Evolutionary conservation across 2,329 filamentous ascomycete species (phyloP).

Genomic region (Cladophialophora bantiana): DNA sequence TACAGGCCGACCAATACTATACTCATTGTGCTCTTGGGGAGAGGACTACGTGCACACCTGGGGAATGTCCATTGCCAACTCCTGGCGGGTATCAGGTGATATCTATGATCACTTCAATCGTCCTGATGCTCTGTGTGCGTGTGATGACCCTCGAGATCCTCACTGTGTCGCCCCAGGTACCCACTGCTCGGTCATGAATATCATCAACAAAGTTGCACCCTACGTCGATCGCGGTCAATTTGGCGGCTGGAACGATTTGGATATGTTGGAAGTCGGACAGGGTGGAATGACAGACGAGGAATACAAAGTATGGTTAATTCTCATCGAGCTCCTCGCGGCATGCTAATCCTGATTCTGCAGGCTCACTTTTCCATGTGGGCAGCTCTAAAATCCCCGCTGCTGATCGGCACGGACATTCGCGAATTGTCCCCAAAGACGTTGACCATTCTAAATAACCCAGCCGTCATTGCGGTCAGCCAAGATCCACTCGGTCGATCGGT

Average conservation of each 20-base stretch:
- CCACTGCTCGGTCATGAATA: constrained; percentile 59
- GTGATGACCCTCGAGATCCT: constrained; percentile 47
- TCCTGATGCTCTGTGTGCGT: constrained; percentile 52
- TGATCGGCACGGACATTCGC: constrained; percentile 56
- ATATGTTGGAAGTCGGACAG: constrained; percentile 53
- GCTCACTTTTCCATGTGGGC: constrained; percentile 59
- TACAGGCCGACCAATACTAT: constrained; percentile 56
- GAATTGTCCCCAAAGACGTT: constrained; percentile 50
- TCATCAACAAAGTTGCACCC: constrained; percentile 56
- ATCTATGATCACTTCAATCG: constrained; percentile 57
- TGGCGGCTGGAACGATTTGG: constrained; percentile 56
- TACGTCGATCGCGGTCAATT: constrained; percentile 51
- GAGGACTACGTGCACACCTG: constrained; percentile 57
- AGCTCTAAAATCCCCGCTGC: constrained; percentile 54
- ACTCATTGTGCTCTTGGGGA: constrained; percentile 60
- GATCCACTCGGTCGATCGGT: constrained; percentile 53
- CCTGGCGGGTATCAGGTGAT: constrained; percentile 56
- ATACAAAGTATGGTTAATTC: constrained; percentile 24
- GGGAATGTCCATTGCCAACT: constrained; percentile 58
- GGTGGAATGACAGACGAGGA: constrained; percentile 50
- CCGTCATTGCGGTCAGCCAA: constrained; percentile 58
- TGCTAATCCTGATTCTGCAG: constrained; percentile 37
- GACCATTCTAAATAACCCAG: constrained; percentile 57
- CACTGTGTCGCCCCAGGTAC: constrained; percentile 55
- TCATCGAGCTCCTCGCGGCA: neutral